These are phyloP conservation scores for Mollisiaceae sp. DNA, from an alignment of 2,329 filamentous ascomycete genomes.

Conservation along the genomic window DNA sequence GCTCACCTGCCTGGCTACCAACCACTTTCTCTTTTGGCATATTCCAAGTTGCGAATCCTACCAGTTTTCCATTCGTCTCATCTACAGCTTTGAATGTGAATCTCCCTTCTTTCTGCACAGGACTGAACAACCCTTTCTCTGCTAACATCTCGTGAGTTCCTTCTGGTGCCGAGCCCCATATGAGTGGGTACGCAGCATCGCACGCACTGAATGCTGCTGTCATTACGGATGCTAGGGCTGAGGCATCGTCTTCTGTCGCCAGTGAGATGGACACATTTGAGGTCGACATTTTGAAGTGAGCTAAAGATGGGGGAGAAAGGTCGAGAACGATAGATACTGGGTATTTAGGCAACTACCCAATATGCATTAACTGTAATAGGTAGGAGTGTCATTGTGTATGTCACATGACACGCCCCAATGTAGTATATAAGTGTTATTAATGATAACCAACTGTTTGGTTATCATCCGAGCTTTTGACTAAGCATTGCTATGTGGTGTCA, in stretches of 20 bases:
- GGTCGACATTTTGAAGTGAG: slow-evolving; percentile 15
- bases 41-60: slow-evolving; percentile 32
- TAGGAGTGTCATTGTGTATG: too few relatives aligned
- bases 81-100: slow-evolving; percentile 29
- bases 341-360: slow-evolving; percentile 1
- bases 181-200: slow-evolving; percentile 28
- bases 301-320: background rate
- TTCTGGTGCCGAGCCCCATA: slow-evolving; percentile 25
- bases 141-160: slow-evolving; percentile 26
- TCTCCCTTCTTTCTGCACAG: slow-evolving; percentile 22
- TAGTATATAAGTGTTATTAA: too few relatives aligned
- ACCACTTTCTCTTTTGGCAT: slow-evolving; percentile 19
- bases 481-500: too few relatives aligned
- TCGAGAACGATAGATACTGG: background rate
- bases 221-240: slow-evolving; percentile 23
- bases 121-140: slow-evolving; percentile 23
- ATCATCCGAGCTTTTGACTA: too few relatives aligned
- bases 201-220: slow-evolving; percentile 26
- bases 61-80: slow-evolving; percentile 8
- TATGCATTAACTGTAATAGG: too few relatives aligned
- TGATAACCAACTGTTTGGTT: too few relatives aligned
- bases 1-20: background rate
- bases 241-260: slow-evolving; percentile 25
- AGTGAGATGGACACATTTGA: slow-evolving; percentile 10
- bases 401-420: too few relatives aligned